Evolutionary conservation across 23 red algal genomes (phyloP), one percentile per base, ranked within the genome.

Genomic region (Gracilaria gracilis): DNA sequence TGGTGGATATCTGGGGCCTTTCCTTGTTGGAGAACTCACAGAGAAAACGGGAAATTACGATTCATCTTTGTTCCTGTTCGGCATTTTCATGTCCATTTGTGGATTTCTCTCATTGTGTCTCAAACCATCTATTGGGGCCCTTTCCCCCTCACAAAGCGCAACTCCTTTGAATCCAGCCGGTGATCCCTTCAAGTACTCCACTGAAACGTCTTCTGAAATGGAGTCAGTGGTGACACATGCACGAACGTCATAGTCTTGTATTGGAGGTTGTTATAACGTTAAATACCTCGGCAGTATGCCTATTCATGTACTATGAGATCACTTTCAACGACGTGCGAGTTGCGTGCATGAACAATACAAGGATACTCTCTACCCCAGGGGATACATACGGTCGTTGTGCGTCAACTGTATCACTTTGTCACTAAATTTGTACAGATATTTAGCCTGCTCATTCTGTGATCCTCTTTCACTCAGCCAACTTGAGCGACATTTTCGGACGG

Each of bases 1-100:
- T 53, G 88, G 88, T 28, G 88, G 88, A 8, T 92, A 92, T 46
- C 61, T 92, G 7, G 88, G 88, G n/a, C 88, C 88, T 11, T 82
- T 83, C 78, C 78, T 92, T 42, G 88, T 92, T 31, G 88, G 88
- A 35, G 88, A 82, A 25, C 78, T 92, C 27, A 83, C 80, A 29
- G 78, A 59, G 57, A 83, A 67, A 15, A 83, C 88, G 6, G 78
- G 78, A 40, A 74, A 33, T 28, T 92, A 92, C 39, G 88, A 82
- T 36, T 62, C 88, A 8, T 69, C 88, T 34, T 78, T 92, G 50
- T 76, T 33, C 9, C 21, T 92, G 28, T 92, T 92, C 62, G 88
- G 88, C 29, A 23, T 66, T 17, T 83, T 92, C 65, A 92, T 92
- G 88, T 27, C 79, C 21, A 77, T 75, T 14, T 82, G 78, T 55